Conservation (phyloP, 2,329 filamentous ascomycete genomes). For the Colletotrichum shisoi region DNA sequence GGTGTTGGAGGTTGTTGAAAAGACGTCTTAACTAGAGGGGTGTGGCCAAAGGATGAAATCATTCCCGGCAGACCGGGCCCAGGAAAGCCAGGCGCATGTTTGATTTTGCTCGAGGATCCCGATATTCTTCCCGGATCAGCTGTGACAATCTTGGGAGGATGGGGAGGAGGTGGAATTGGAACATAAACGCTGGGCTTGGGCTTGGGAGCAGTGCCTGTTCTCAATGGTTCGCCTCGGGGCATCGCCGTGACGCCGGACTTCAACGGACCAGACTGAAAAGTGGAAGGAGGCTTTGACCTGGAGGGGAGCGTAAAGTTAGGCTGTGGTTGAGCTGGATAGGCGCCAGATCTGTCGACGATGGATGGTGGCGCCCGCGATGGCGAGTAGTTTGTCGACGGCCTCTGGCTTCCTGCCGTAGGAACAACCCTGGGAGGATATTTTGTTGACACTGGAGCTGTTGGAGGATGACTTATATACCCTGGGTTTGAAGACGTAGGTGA, state of each 20-base stretch:
- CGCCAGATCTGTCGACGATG: not conserved
- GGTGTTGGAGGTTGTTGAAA: constrained; percentile 1
- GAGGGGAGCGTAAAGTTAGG: not conserved
- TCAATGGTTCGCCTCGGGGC: not conserved
- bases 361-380: not conserved
- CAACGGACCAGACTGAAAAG: not conserved
- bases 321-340: not conserved
- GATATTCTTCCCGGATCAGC: not conserved
- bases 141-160: not conserved
- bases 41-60: not conserved
- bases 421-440: not conserved
- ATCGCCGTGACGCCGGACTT: not conserved
- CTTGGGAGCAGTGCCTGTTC: not conserved
- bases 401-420: not conserved
- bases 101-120: not conserved
- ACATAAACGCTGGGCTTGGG: not conserved
- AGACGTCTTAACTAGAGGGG: not conserved
- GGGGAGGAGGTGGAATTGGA: not conserved
- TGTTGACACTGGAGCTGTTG: constrained; percentile 1
- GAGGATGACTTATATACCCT: not conserved
- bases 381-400: not conserved
- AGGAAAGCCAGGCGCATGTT: not conserved
- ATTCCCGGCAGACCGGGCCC: not conserved
- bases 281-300: not conserved
- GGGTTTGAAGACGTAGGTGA: not conserved